Evolutionary conservation across 106 monocot species (phyloP).

Genomic region (Phalaenopsis aphrodite): DNA sequence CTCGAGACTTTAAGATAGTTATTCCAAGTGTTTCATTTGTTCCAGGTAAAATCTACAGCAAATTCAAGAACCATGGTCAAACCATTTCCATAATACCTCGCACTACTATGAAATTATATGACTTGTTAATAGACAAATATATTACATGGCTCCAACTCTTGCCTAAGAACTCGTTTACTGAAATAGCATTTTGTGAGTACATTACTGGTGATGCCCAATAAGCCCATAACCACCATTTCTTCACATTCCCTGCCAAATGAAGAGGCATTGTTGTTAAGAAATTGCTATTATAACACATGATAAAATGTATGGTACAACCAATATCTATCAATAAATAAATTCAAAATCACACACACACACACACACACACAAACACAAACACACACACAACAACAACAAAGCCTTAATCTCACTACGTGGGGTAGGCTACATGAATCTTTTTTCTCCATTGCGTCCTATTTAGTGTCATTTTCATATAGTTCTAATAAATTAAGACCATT

Average conservation of each 20-base stretch:
- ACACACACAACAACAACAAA: too few species aligned
- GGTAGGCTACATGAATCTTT: too few species aligned
- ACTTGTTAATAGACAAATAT: not conserved
- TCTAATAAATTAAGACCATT: too few species aligned
- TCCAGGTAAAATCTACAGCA: conserved; percentile 21
- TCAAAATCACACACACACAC: too few species aligned
- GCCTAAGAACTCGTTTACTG: conserved; percentile 59
- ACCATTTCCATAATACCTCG: not conserved
- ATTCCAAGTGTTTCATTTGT: conserved; percentile 34
- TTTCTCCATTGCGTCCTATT: too few species aligned
- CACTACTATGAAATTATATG: not conserved
- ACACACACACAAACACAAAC: too few species aligned
- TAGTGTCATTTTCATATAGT: too few species aligned
- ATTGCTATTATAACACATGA: not conserved
- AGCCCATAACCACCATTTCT: conserved; percentile 73
- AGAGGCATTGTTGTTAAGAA: too few species aligned
- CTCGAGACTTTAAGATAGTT: conserved; percentile 26
- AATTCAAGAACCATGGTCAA: too few species aligned
- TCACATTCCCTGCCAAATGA: conserved; percentile 40
- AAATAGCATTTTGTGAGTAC: conserved; percentile 57
- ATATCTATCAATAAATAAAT: too few species aligned
- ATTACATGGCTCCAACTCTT: conserved; percentile 47
- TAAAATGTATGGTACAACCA: not conserved
- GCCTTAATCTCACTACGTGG: too few species aligned
- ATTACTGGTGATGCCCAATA: conserved; percentile 70